These are phyloP conservation scores for Sporothrix curviconia DNA, from an alignment of 2,329 filamentous ascomycete species.

Conservation along the genomic window DNA sequence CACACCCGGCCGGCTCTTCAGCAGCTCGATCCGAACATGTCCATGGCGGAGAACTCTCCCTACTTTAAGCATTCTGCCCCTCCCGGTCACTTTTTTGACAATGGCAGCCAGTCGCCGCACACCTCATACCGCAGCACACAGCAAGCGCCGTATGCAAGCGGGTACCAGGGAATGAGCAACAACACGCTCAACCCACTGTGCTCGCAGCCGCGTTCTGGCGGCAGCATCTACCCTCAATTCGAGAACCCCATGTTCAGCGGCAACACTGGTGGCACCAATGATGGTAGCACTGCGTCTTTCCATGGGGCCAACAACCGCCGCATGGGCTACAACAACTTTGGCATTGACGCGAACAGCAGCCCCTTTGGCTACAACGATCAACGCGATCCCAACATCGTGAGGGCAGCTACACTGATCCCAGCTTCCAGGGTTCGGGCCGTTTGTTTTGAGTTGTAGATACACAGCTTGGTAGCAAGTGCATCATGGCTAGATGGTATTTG, in stretches of 20 bases:
- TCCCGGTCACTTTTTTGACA: constrained; percentile 11
- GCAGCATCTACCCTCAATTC: constrained; percentile 23
- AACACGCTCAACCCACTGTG: constrained; percentile 5
- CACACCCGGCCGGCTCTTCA: constrained; percentile 15
- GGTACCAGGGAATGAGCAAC: constrained; percentile 8
- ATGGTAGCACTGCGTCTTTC: constrained; percentile 20
- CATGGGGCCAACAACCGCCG: constrained; percentile 23
- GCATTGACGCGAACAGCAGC: constrained; percentile 12
- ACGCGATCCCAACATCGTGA: constrained; percentile 14
- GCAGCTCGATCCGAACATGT: constrained; percentile 18
- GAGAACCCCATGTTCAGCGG: constrained; percentile 19
- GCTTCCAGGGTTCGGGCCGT: not conserved
- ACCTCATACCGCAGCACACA: constrained; percentile 8
- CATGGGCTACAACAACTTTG: constrained; percentile 20
- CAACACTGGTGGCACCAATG: constrained; percentile 19
- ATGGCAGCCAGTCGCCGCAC: constrained; percentile 10
- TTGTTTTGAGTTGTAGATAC: constrained; percentile 19
- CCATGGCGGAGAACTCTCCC: constrained; percentile 3
- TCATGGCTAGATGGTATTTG: too few relatives aligned
- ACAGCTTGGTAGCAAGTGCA: too few relatives aligned
- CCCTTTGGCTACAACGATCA: constrained; percentile 16
- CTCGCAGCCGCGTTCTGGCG: constrained; percentile 11
- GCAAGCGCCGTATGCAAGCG: constrained; percentile 1
- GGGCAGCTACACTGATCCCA: constrained; percentile 4
- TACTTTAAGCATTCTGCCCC: constrained; percentile 12